Evolutionary conservation across 2,329 filamentous ascomycete species (phyloP).

Genomic region (Podosphaera fusca): DNA sequence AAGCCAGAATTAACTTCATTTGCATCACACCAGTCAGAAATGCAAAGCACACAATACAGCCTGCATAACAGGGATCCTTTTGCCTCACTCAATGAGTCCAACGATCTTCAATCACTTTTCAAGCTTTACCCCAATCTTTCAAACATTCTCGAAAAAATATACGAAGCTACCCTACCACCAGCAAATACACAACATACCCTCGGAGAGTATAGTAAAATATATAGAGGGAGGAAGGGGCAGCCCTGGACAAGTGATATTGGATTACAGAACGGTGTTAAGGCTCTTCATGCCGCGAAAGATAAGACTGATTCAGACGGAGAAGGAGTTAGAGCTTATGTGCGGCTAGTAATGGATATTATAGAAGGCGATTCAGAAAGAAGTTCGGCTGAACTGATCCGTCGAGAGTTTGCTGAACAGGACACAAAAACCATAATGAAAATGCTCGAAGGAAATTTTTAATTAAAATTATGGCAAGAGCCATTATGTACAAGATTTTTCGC

Average conservation of each 20-base stretch:
- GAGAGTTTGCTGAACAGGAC: conserved; percentile 23
- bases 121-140: conserved; percentile 27
- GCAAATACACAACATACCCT: background rate
- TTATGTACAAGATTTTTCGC: background rate
- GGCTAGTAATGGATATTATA: conserved; percentile 29
- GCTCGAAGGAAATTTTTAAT: conserved; percentile 20
- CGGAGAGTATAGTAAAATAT: background rate
- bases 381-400: conserved; percentile 20
- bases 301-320: conserved; percentile 31
- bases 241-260: conserved; percentile 35
- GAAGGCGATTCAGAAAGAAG: conserved; percentile 14
- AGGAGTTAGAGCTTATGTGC: conserved; percentile 35
- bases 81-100: conserved; percentile 25
- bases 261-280: conserved; percentile 29
- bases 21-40: background rate
- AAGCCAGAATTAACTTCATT: conserved; percentile 3
- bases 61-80: conserved; percentile 22
- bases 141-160: conserved; percentile 24
- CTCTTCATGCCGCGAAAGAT: conserved; percentile 26
- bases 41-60: conserved; percentile 2
- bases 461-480: background rate
- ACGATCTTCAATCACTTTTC: conserved; percentile 28
- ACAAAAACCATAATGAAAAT: conserved; percentile 26
- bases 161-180: conserved; percentile 27
- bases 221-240: conserved; percentile 3